A percentile compares a stretch with the other conserved stretches of the same genome.
Conservation (phyloP, 2,329 filamentous ascomycete genomes). For the Penicillium sp. region DNA sequence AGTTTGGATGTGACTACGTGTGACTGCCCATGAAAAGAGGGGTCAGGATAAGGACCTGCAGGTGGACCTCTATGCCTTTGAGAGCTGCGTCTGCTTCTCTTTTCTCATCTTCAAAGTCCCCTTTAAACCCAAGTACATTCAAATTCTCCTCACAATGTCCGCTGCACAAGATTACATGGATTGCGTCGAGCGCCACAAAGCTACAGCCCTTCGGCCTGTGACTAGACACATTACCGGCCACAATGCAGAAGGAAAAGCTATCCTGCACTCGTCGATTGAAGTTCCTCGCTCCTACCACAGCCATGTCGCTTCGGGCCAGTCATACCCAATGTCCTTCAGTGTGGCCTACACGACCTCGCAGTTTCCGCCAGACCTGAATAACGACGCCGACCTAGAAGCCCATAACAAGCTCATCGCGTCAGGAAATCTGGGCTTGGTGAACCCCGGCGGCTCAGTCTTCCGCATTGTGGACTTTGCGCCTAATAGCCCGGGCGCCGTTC, state of each 20-base stretch:
- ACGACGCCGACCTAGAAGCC: constrained; percentile 34
- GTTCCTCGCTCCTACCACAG: constrained; percentile 16
- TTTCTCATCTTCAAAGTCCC: neutral
- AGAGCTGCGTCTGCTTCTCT: neutral
- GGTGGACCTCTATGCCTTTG: neutral
- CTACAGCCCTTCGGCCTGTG: constrained; percentile 28
- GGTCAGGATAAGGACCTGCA: neutral
- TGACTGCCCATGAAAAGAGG: neutral
- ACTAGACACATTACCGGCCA: constrained; percentile 42
- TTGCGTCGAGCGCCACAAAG: constrained; percentile 6
- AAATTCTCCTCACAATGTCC: constrained; percentile 13
- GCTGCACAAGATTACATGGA: constrained; percentile 8
- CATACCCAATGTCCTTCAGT: constrained; percentile 38
- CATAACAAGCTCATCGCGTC: constrained; percentile 30
- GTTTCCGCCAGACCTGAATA: constrained; percentile 37
- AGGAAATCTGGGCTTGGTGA: constrained; percentile 37
- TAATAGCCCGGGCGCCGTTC: constrained; percentile 40
- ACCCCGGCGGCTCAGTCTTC: constrained; percentile 43
- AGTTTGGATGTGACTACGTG: neutral
- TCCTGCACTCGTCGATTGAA: constrained; percentile 30
- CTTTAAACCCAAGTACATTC: neutral
- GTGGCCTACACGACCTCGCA: constrained; percentile 43
- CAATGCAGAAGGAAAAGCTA: constrained; percentile 35
- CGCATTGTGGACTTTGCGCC: constrained; percentile 53
- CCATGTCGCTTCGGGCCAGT: constrained; percentile 29